Evolutionary conservation across 1,284 basidiomycete species (phyloP).

Genomic region (Cutaneotrichosporon mucoides): DNA sequence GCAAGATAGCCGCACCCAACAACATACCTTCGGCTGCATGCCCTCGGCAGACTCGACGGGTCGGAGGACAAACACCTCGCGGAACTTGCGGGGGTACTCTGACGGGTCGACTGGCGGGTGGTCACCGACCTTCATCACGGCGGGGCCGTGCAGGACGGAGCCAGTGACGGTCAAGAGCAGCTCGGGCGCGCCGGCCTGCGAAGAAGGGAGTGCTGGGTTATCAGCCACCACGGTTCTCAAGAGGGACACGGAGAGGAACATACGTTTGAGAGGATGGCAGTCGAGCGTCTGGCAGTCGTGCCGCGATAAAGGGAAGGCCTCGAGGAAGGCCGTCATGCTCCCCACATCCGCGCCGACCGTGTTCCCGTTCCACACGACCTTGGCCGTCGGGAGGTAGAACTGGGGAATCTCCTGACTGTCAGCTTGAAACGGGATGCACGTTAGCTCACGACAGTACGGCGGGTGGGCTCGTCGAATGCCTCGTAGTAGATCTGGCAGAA

Average conservation of each 20-base stretch:
- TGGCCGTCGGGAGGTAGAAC: constrained; percentile 37
- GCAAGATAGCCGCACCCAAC: too few relatives aligned
- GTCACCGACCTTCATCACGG: constrained; percentile 26
- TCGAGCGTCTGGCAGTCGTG: constrained; percentile 45
- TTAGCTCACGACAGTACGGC: constrained; percentile 29
- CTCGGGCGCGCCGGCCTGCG: constrained; percentile 29
- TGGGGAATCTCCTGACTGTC: constrained; percentile 33
- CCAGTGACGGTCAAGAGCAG: constrained; percentile 43
- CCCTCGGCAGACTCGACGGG: constrained; percentile 36
- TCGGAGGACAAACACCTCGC: constrained; percentile 44
- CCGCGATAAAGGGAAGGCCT: constrained; percentile 34
- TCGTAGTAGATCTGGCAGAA: constrained; percentile 47
- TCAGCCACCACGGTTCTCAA: neutral
- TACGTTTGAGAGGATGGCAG: constrained; percentile 37
- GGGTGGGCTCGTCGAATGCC: constrained; percentile 42
- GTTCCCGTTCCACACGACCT: constrained; percentile 46
- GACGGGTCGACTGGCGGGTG: constrained; percentile 18
- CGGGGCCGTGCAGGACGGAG: constrained; percentile 40
- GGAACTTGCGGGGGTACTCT: constrained; percentile 42
- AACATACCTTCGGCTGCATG: constrained; percentile 39
- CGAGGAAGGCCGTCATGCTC: constrained; percentile 33
- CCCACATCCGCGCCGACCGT: constrained; percentile 24
- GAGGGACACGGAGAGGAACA: neutral
- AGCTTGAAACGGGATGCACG: neutral
- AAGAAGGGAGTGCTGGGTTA: constrained; percentile 15